Percentiles rank a stretch among this genome's conserved stretches.
Evolutionary conservation across 2,329 filamentous ascomycete genomes (phyloP).

Genomic region (Ophiostoma fasciatum): DNA sequence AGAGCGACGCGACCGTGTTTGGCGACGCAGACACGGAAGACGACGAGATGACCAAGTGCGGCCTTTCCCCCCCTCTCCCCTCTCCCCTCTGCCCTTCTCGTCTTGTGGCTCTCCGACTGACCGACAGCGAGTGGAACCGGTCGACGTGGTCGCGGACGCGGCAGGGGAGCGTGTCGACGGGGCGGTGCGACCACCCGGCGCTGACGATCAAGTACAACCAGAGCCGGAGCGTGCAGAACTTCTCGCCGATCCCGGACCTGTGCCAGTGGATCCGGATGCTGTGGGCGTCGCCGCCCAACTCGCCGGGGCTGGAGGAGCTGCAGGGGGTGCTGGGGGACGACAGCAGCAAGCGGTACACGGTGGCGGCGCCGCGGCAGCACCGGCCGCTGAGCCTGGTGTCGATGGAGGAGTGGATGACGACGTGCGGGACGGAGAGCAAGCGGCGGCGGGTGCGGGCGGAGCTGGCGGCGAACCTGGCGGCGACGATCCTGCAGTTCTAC

Average conservation of each 20-base stretch:
- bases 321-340: slow-evolving; percentile 8
- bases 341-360: slow-evolving; percentile 6
- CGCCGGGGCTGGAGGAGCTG: slow-evolving; percentile 2
- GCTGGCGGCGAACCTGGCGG: slow-evolving; percentile 10
- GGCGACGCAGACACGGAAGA: slow-evolving; percentile 1
- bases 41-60: slow-evolving; percentile 6
- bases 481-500: slow-evolving; percentile 10
- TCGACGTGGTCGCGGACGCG: slow-evolving; percentile 8
- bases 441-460: slow-evolving; percentile 8
- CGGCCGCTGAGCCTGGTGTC: slow-evolving; percentile 5
- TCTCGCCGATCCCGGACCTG: slow-evolving; percentile 9
- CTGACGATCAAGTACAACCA: slow-evolving; percentile 11
- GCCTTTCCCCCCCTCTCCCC: background rate
- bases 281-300: slow-evolving; percentile 8
- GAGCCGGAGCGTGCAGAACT: slow-evolving; percentile 8
- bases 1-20: slow-evolving; percentile 7
- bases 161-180: slow-evolving; percentile 3
- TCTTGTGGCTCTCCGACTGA: background rate
- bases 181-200: slow-evolving; percentile 6
- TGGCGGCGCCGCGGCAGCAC: slow-evolving; percentile 5
- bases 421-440: slow-evolving; percentile 6
- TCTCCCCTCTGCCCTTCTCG: background rate
- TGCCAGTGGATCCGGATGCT: slow-evolving; percentile 10
- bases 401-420: slow-evolving; percentile 11
- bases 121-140: slow-evolving; percentile 4